Percentiles rank a stretch among this genome's conserved stretches.
These are phyloP conservation scores for Xerocomellus intermedius DNA, from an alignment of 768 basidiomycete species.

Conservation along the genomic window DNA sequence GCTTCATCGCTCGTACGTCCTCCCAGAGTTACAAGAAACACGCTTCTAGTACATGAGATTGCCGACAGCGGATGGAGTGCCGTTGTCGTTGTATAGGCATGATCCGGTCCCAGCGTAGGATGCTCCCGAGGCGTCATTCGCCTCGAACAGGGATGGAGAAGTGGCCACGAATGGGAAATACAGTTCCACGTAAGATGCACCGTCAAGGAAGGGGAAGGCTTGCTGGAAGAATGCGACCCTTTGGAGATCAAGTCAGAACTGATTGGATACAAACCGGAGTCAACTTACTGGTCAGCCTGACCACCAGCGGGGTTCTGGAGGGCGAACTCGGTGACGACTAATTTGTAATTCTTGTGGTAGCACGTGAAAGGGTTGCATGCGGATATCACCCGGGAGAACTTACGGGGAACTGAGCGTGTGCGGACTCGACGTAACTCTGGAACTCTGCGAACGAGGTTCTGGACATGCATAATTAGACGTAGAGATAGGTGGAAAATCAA, in stretches of 20 bases:
- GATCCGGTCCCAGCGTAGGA: slow-evolving; percentile 27
- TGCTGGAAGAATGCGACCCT: slow-evolving; percentile 35
- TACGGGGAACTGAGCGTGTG: slow-evolving; percentile 30
- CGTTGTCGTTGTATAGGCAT: slow-evolving; percentile 34
- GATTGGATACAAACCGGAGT: not conserved
- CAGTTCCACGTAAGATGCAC: slow-evolving; percentile 29
- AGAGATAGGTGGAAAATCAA: not conserved
- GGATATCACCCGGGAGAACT: not conserved
- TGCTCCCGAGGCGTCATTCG: slow-evolving; percentile 17
- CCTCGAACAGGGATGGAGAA: slow-evolving; percentile 25
- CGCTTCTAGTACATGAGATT: slow-evolving; percentile 18
- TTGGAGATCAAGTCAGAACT: not conserved
- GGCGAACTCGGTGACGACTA: slow-evolving; percentile 36
- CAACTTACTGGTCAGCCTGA: slow-evolving; percentile 30
- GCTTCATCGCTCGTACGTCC: no score
- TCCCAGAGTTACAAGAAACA: not conserved
- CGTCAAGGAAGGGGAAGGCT: slow-evolving; percentile 37
- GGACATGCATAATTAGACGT: slow-evolving; percentile 4
- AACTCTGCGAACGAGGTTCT: slow-evolving; percentile 31
- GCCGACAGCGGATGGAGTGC: slow-evolving; percentile 25
- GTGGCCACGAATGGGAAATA: slow-evolving; percentile 40
- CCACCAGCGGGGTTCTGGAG: slow-evolving; percentile 32
- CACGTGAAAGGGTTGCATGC: slow-evolving; percentile 2
- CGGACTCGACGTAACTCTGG: slow-evolving; percentile 26
- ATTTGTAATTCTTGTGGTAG: slow-evolving; percentile 13